Percentiles rank a stretch among this genome's conserved stretches.
Evolutionary conservation across 495 filamentous ascomycete species (phyloP).

Genomic region (Aspergillus sclerotioniger): DNA sequence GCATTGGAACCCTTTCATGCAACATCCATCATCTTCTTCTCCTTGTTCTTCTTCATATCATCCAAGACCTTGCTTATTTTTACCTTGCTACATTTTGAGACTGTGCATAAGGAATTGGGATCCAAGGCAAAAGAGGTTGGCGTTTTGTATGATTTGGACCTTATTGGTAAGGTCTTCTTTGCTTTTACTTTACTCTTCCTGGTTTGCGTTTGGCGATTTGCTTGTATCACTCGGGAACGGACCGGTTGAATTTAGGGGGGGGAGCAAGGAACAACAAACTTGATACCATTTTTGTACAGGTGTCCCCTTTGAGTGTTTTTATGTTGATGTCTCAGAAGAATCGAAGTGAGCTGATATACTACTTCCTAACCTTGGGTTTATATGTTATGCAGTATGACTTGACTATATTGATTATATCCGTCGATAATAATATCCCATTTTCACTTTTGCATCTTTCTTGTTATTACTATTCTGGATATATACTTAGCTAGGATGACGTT

Average conservation of each 20-base stretch:
- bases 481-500: too few species aligned
- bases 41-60: conserved; percentile 10
- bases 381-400: too few species aligned
- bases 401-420: too few species aligned
- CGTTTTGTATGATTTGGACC: conserved; percentile 15
- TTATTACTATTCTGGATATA: too few species aligned
- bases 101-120: conserved; percentile 23
- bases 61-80: conserved; percentile 15
- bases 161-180: conserved; percentile 8
- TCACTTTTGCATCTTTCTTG: too few species aligned
- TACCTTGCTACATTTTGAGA: conserved; percentile 22
- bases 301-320: conserved; percentile 21
- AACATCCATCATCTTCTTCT: conserved; percentile 5
- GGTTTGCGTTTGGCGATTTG: conserved; percentile 16
- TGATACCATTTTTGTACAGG: conserved; percentile 48
- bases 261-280: conserved; percentile 26
- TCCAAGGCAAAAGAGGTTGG: conserved; percentile 23
- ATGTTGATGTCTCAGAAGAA: not conserved
- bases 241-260: conserved; percentile 11
- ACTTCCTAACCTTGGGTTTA: too few species aligned
- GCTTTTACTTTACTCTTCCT: not conserved
- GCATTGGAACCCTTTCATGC: not conserved
- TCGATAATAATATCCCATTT: too few species aligned
- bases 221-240: conserved; percentile 23
- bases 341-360: too few species aligned